Evolutionary conservation across 495 filamentous ascomycete genomes (phyloP).

Genomic region (Tuber brumale): DNA sequence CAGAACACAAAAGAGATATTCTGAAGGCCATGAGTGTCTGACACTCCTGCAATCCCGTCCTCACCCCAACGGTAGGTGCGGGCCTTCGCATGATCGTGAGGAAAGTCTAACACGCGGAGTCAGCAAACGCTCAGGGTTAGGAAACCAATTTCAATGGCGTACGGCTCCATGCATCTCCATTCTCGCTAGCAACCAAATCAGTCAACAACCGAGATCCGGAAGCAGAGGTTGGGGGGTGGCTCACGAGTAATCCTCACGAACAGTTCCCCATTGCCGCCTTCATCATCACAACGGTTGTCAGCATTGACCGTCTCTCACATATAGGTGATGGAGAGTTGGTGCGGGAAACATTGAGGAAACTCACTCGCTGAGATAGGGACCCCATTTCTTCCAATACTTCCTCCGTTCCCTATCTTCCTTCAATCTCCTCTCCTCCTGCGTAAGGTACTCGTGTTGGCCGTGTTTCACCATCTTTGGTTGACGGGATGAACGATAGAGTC

Average conservation of each 20-base stretch:
- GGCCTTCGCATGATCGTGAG: conserved; percentile 82
- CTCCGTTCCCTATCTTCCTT: conserved; percentile 71
- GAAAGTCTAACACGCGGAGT: conserved; percentile 59
- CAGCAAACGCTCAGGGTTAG: neutral
- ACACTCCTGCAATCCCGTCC: conserved; percentile 94
- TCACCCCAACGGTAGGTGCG: conserved; percentile 91
- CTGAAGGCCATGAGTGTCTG: conserved; percentile 78
- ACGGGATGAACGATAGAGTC: neutral
- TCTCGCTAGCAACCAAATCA: conserved; percentile 40
- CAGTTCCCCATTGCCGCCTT: conserved; percentile 47
- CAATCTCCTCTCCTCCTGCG: conserved; percentile 79
- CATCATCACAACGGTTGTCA: conserved; percentile 20
- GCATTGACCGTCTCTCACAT: neutral
- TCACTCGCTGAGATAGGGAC: conserved; percentile 61
- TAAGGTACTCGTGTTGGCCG: conserved; percentile 74
- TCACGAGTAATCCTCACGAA: conserved; percentile 91
- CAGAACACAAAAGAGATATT: conserved; percentile 95
- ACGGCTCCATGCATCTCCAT: conserved; percentile 96
- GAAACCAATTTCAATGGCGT: conserved; percentile 44
- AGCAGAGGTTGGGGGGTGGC: conserved; percentile 32
- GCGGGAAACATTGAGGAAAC: conserved; percentile 5
- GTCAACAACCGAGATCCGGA: neutral
- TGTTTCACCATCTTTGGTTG: conserved; percentile 66
- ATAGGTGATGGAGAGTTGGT: neutral
- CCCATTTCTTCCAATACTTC: conserved; percentile 96